Base-by-base conservation (phyloP, 768 basidiomycete species). In the Termitomyces sp. region DNA sequence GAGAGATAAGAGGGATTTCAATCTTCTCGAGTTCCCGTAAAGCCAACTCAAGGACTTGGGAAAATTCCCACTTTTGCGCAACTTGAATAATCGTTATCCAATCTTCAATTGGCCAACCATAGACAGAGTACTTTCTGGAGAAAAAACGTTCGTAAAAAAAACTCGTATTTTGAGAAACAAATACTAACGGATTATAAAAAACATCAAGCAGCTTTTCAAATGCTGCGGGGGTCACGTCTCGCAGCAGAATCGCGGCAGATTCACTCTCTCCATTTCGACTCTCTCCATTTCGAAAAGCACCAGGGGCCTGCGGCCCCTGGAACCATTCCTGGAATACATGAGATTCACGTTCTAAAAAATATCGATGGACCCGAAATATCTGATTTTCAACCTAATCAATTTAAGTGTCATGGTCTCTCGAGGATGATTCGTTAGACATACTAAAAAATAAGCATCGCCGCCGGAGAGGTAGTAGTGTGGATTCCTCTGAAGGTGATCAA, bases 321-420 rank as follows among this genome's bases (percentile, higher is more conserved):
- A 56, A 57, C 54, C 76, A 72, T 0, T 70, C 67, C 5, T 68
- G 68, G 68, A 87, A 87, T 25, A 73, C 77, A 0, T 68, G 51
- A 0, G 86, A 88, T 52, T 90, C 86, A 0, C 87, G 74, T n/a
- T 78, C 76, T 36, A 90, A 86, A 46, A 88, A 87, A 45, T 82
- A 84, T 0, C 80, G 76, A 60, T 88, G 87, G 0, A 90, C 77
- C 0, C 81, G 74, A 63, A 86, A 89, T 0, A 83, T 71, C 2
- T 76, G 70, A 55, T 84, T 78, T 47, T 84, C 84, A 7, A 83
- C 83, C 87, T 89, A 11, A 45, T 5, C 2, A 20, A 8, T 56
- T n/a, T 42, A 15, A 52, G 11, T 56, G 42, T 46, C 42, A 9
- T 14, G n/a, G 36, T 25, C 37, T 45, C 31, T 55, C 17, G 2